phyloP scores from a whole-genome alignment of 129 eudicot species.

The Arctium minus region DNA sequence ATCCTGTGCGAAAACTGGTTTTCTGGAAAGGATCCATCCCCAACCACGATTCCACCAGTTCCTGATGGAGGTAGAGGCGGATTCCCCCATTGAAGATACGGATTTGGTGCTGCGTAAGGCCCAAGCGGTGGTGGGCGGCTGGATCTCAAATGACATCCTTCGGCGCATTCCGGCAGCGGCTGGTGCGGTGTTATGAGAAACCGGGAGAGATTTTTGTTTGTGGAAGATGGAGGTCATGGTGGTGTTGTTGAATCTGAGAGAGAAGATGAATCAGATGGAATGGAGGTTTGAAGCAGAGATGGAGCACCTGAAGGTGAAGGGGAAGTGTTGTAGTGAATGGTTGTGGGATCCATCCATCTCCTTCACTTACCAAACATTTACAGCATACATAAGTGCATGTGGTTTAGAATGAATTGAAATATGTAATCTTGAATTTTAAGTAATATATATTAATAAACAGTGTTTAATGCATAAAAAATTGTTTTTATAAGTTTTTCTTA shows the following conservation, averaged over 20 bases:
- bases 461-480: no score
- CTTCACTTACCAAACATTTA: conserved; percentile 22
- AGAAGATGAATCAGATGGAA: background rate
- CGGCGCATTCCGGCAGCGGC: conserved; percentile 43
- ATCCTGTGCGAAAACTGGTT: conserved; percentile 76
- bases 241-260: background rate
- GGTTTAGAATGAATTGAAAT: background rate
- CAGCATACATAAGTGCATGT: conserved; percentile 9
- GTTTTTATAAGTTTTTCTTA: no score
- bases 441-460: no score
- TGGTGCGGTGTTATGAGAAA: conserved; percentile 19
- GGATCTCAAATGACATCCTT: conserved; percentile 53
- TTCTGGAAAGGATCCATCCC: conserved; percentile 81
- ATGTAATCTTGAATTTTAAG: no score
- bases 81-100: conserved; percentile 51
- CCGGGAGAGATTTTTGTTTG: conserved; percentile 16
- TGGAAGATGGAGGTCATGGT: conserved; percentile 32
- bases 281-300: background rate
- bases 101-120: conserved; percentile 67
- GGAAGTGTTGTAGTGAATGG: conserved; percentile 19
- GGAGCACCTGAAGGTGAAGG: background rate
- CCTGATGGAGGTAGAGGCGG: conserved; percentile 49
- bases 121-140: conserved; percentile 41
- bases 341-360: conserved; percentile 34
- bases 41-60: conserved; percentile 77